Base-by-base conservation (phyloP, 495 filamentous ascomycete species). In the Annulohypoxylon bovei region DNA sequence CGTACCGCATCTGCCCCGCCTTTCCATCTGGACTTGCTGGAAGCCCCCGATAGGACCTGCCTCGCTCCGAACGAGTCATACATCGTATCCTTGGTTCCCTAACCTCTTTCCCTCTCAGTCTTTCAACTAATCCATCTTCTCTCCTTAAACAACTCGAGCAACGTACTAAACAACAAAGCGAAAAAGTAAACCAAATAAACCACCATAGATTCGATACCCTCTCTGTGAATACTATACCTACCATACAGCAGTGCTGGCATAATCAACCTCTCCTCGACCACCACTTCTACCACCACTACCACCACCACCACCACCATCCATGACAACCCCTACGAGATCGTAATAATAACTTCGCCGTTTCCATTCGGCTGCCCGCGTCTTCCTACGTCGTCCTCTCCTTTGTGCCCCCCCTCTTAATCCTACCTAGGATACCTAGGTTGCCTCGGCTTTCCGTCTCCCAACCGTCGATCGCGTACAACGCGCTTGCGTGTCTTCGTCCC, bases 401-500 rank as follows among this genome's bases (percentile, higher is more conserved):
- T 68, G 53, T 68, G 60, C 35, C 50, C 44, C 60, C 67, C 56
- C 39, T 40, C 25, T 46, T 25, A 49, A 60, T 16, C 53, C 39
- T 37, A 62, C 16, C 30, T 39, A 25, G 9, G 7, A 18, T 23
- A 39, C 33, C 46, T 58, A 56, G 44, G 54, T 52, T 62, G 60
- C 55, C 54, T 72, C 70, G 65, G 56, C 42, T 4, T 59, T 18
- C 39, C 57, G 39, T 47, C 49, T 40, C 57, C n/a, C 39, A 55
- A 22, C 33, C 7, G 59, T 72, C 55, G 55, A 72, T 65, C 70
- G 65, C 70, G 70, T 68, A 72, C 61, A 65, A 72, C 70, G 65
- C 70, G 70, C 65, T 65, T 72, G 70, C 68, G 46, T 62, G 25
- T 44, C 70, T 72, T 72, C 68, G 70, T 72, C 60, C 55, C 50